Evolutionary conservation across 805 yeast genomes (phyloP).

Genomic region (Ogataea nonfermentans): DNA sequence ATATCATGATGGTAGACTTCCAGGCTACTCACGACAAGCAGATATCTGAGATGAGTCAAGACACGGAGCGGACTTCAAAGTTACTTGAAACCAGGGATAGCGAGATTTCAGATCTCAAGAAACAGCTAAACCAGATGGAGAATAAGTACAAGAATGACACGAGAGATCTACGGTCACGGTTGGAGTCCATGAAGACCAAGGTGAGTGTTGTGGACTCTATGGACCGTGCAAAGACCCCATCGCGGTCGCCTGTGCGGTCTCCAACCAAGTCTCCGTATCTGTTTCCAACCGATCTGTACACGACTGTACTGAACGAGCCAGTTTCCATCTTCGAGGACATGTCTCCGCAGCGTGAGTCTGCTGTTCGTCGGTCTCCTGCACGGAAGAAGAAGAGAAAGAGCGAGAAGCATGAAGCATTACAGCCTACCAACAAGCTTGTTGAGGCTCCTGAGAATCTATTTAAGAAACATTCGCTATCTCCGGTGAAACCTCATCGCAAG

Average conservation of each 20-base stretch:
- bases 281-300: slow-evolving; percentile 8
- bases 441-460: slow-evolving; percentile 2
- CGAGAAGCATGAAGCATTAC: slow-evolving; percentile 1
- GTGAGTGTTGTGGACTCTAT: slow-evolving; percentile 17
- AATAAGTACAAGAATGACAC: slow-evolving; percentile 17
- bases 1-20: slow-evolving; percentile 17
- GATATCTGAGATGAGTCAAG: slow-evolving; percentile 7
- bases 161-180: slow-evolving; percentile 14
- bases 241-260: slow-evolving; percentile 15
- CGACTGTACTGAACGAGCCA: slow-evolving; percentile 9
- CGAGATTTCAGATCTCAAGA: slow-evolving; percentile 1
- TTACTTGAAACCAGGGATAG: slow-evolving; percentile 4
- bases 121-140: slow-evolving; percentile 8
- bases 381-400: slow-evolving; percentile 9
- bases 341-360: slow-evolving; percentile 11
- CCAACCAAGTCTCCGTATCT: slow-evolving; percentile 12
- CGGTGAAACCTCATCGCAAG: slow-evolving; percentile 16
- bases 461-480: slow-evolving; percentile 20
- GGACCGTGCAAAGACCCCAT: slow-evolving; percentile 10
- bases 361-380: slow-evolving; percentile 9
- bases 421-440: slow-evolving; percentile 4
- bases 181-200: slow-evolving; percentile 23
- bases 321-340: slow-evolving; percentile 15
- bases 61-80: slow-evolving; percentile 1
- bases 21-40: slow-evolving; percentile 21